Conservation (phyloP, 2,329 filamentous ascomycete genomes). For the Bipolaris victoriae region DNA sequence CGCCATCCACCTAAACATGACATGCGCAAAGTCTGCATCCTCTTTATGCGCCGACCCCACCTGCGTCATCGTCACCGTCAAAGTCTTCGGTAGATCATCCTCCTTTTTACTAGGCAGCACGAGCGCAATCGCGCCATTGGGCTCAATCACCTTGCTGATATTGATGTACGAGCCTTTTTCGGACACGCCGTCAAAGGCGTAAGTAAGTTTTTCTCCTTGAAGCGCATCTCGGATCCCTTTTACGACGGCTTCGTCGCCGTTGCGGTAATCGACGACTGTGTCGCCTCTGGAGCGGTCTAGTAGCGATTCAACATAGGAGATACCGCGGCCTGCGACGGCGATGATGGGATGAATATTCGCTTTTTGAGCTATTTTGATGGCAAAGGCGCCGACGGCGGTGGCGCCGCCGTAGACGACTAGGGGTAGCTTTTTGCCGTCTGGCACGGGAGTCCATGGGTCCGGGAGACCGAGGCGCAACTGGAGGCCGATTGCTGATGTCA, state of each 20-base stretch:
- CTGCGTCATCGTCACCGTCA: constrained; percentile 49
- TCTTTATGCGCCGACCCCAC: constrained; percentile 40
- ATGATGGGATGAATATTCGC: constrained; percentile 53
- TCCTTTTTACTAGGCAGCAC: constrained; percentile 55
- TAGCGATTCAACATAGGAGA: constrained; percentile 45
- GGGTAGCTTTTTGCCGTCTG: constrained; percentile 23
- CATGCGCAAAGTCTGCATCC: constrained; percentile 53
- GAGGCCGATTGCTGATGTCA: constrained; percentile 56
- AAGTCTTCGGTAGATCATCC: constrained; percentile 49
- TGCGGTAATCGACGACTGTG: constrained; percentile 60
- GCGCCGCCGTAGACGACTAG: constrained; percentile 53
- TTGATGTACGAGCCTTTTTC: constrained; percentile 57
- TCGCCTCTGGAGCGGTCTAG: constrained; percentile 51
- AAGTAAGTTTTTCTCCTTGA: constrained; percentile 52
- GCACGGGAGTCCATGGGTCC: constrained; percentile 47
- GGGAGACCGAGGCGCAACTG: constrained; percentile 52
- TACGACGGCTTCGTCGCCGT: constrained; percentile 55
- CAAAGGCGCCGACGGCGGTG: constrained; percentile 50
- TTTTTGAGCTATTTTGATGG: constrained; percentile 48
- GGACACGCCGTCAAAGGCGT: constrained; percentile 65
- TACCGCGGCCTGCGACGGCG: constrained; percentile 50
- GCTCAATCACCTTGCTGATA: constrained; percentile 48
- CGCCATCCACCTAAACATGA: constrained; percentile 54
- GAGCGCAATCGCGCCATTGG: constrained; percentile 43
- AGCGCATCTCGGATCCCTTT: constrained; percentile 54